phyloP scores from a whole-genome alignment of 1,284 basidiomycete genomes.

The Malassezia equina region DNA sequence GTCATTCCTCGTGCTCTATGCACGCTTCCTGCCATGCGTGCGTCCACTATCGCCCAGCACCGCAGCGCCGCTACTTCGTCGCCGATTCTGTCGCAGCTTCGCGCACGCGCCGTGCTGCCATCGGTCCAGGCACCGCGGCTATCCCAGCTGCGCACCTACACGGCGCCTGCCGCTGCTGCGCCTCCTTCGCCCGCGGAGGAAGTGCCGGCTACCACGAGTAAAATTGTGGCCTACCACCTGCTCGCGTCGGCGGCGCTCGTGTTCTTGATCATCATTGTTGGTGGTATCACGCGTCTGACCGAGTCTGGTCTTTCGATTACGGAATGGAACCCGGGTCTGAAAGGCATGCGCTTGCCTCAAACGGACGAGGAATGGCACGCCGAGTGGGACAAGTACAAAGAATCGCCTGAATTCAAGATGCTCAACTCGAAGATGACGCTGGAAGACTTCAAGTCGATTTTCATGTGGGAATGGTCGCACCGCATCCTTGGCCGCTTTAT shows the following conservation, averaged over 20 bases:
- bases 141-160: neutral
- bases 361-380: constrained; percentile 67
- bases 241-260: constrained; percentile 72
- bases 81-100: neutral
- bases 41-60: neutral
- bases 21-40: neutral
- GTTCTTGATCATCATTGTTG: constrained; percentile 84
- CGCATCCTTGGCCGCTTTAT: constrained; percentile 84
- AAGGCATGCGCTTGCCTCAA: constrained; percentile 76
- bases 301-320: constrained; percentile 96
- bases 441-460: constrained; percentile 89
- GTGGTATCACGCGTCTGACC: constrained; percentile 89
- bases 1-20: neutral
- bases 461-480: constrained; percentile 98
- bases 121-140: neutral
- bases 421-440: constrained; percentile 78
- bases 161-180: neutral
- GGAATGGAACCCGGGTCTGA: constrained; percentile 83
- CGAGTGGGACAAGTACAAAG: constrained; percentile 91
- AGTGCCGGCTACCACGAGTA: constrained; percentile 52
- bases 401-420: constrained; percentile 89
- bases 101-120: neutral
- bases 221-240: constrained; percentile 67
- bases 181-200: neutral
- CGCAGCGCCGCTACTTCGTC: neutral